phyloP scores from a whole-genome alignment of 176 grass and related monocot species.

The Bolboschoenus planiculmis region DNA sequence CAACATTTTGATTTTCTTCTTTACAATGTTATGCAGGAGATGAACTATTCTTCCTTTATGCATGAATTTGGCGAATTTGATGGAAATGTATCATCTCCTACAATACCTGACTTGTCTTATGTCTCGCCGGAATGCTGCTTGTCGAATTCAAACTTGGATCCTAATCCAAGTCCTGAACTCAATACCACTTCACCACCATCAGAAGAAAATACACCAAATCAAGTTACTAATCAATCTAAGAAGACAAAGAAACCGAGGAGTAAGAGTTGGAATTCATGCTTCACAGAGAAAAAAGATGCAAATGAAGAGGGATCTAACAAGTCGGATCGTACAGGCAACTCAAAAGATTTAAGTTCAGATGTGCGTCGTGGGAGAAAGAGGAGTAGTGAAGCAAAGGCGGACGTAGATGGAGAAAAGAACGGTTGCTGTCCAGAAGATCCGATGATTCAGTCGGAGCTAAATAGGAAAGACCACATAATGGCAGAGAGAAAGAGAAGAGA shows the following conservation, averaged over 20 bases:
- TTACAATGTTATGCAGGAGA: not conserved
- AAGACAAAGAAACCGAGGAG: too few relatives aligned
- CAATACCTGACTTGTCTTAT: not conserved
- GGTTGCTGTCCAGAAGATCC: not conserved
- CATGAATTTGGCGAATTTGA: not conserved
- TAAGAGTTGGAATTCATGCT: too few relatives aligned
- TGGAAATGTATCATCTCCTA: not conserved
- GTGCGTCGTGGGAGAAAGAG: too few relatives aligned
- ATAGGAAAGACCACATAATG: not conserved
- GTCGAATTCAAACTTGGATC: not conserved
- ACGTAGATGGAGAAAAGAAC: too few relatives aligned
- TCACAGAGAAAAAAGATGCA: too few relatives aligned
- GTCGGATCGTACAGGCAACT: too few relatives aligned
- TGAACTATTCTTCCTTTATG: not conserved
- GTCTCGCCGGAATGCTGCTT: not conserved
- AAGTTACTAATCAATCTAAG: too few relatives aligned
- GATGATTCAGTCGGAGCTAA: not conserved
- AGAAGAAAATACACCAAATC: too few relatives aligned
- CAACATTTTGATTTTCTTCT: not conserved
- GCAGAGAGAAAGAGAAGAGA: constrained; percentile 8
- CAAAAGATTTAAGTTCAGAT: too few relatives aligned
- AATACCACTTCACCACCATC: not conserved
- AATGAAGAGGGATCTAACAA: too few relatives aligned
- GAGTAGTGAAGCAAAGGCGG: too few relatives aligned
- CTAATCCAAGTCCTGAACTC: not conserved